Evolutionary conservation across 495 filamentous ascomycete species (phyloP), one percentile per base, ranked within the genome.

Genomic region (Trypethelium eluteriae): DNA sequence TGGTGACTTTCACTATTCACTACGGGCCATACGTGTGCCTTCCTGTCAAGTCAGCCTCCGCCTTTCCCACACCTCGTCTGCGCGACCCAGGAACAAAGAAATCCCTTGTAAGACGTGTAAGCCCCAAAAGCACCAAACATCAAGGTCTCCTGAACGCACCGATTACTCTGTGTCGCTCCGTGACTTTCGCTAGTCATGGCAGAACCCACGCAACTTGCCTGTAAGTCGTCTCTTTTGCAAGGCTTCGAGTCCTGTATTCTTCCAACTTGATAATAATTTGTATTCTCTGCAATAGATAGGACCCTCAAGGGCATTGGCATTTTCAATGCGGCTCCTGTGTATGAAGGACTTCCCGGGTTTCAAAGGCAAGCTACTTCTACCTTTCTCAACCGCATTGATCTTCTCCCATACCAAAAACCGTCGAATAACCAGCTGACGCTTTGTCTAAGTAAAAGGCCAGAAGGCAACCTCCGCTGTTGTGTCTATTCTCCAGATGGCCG

Each of bases 271-370:
- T 68, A 47, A 50, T 70, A 39, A 59, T 18, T 63, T 67, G 66
- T 63, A 68, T 47, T 4, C 25, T 46, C 56, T 38, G n/a, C 38
- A 35, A 34, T 71, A 89, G 86, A 89, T 84, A 91, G 94, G 75
- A 96, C 94, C 76, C 87, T 93, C 79, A 97, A 96, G 85, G 89
- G 86, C 70, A 91, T 98, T 81, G 92, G 93, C 72, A 84, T 97
- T 78, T 84, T 95, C 77, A 88, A 98, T 81, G 92, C 91, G 64
- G 87, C 85, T 65, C 94, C 94, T 65, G 83, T 90, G 71, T 98
- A 98, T 79, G 86, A 88, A 77, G 80, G 86, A 75, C 82, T 97
- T 71, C 82, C 90, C 75, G 93, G 88, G 68, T 96, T 98, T 80
- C 80, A 80, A 67, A 84, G 78, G 87, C 88, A 79, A 53, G 79